A percentile compares a stretch with the other conserved stretches of the same genome.
Conservation (phyloP, 139 green algal genomes). For the Ulvella scutata region DNA sequence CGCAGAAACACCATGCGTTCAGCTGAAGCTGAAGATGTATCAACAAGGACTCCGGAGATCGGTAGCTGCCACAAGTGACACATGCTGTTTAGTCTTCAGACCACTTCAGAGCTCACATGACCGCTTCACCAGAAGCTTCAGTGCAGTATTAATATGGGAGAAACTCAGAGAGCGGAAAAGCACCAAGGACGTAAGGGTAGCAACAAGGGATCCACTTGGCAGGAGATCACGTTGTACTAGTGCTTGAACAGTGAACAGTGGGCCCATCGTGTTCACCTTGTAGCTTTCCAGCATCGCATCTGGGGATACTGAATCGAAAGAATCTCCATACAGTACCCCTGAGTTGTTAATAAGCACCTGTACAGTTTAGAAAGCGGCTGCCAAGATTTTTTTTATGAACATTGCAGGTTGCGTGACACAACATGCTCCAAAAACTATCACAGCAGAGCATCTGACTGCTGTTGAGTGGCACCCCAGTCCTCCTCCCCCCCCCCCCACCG, state of each 20-base stretch:
- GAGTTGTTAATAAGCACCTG: constrained; percentile 37
- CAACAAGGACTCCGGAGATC: too few relatives aligned
- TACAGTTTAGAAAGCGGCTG: background rate
- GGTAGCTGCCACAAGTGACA: too few relatives aligned
- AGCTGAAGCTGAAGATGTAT: too few relatives aligned
- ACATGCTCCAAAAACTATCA: background rate
- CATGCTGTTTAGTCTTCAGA: constrained; percentile 3
- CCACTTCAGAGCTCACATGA: constrained; percentile 21
- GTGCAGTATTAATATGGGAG: too few relatives aligned
- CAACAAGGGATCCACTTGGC: constrained; percentile 13
- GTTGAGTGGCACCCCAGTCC: background rate
- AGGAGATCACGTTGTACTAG: constrained; percentile 25
- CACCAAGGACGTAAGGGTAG: constrained; percentile 28
- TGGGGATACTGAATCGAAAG: constrained; percentile 11
- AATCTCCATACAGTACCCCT: constrained; percentile 5
- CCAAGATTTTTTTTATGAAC: background rate
- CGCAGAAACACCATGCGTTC: too few relatives aligned
- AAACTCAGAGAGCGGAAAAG: constrained; percentile 9
- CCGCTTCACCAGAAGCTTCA: constrained; percentile 12
- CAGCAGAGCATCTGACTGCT: background rate
- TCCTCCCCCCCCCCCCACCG: background rate
- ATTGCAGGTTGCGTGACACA: background rate
- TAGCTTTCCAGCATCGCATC: constrained; percentile 35
- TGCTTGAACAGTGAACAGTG: constrained; percentile 34
- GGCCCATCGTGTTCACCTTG: constrained; percentile 30